phyloP scores from a whole-genome alignment of 2,329 filamentous ascomycete species.

The Bimuria novae-zelandiae region DNA sequence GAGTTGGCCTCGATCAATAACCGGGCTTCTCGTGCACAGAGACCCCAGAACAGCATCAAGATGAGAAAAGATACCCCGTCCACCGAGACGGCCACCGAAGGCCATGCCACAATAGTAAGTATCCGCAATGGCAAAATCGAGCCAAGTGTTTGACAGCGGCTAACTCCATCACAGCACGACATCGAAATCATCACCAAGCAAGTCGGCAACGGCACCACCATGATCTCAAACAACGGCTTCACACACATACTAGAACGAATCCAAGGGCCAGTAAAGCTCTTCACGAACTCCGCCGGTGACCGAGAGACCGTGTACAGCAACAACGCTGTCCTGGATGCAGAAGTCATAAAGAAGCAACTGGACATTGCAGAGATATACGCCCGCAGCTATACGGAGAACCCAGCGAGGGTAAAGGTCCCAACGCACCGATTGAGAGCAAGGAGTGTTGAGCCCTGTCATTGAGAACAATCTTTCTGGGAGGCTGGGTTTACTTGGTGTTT shows the following conservation, averaged over 20 bases:
- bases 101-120: neutral
- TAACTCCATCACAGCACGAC: neutral
- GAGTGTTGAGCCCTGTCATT: neutral
- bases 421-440: neutral
- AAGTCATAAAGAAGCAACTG: neutral
- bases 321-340: neutral
- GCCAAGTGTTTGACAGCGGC: neutral
- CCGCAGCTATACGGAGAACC: too few relatives aligned
- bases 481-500: too few relatives aligned
- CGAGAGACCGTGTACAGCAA: neutral
- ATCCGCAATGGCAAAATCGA: neutral
- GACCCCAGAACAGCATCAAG: too few relatives aligned
- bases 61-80: too few relatives aligned
- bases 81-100: too few relatives aligned
- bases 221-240: neutral
- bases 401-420: neutral
- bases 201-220: neutral
- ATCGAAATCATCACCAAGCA: neutral
- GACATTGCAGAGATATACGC: constrained; percentile 2
- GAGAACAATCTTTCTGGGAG: too few relatives aligned
- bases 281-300: neutral
- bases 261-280: neutral
- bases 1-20: constrained; percentile 2
- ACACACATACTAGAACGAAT: neutral
- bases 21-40: neutral